Evolutionary conservation across 768 basidiomycete genomes (phyloP), one percentile per base, ranked within the genome.

Genomic region (Tulasnella sp.): DNA sequence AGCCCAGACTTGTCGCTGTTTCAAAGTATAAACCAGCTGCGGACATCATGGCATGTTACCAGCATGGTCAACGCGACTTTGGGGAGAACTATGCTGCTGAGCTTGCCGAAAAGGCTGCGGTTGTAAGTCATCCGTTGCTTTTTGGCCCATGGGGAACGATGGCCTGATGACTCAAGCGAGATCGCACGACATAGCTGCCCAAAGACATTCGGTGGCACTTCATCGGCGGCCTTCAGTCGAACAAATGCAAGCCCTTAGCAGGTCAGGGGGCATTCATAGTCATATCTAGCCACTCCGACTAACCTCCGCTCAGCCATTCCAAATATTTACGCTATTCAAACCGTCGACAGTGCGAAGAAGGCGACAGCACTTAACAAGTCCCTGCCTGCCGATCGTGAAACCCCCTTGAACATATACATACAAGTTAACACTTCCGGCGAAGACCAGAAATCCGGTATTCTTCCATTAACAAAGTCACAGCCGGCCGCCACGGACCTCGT

Each of bases 51-150:
- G 92, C 92, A 13, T 93, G 95, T 80, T 94, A 93, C 82, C 88
- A 92, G 73, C 86, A 87, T 18, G 94, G 93, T 0, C 93, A 98
- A 80, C 86, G 91, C 2, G 94, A 97, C 83, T 99, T 99, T 82
- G 98, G 98, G 9, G 98, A 99, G 86, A 99, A 99, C 83, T 99
- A 98, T 82, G 95, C 95, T 15, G 92, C 96, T 81, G 96, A 99
- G 82, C 84, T 99, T 79, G 91, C 90, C 51, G 95, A 94, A 42
- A 98, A 98, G 83, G 94, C 95, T 0, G 86, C 85, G 78, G 86
- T 88, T 82, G 93, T 93, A 83, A 80, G 88, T 84, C 70, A 42
- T 55, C 78, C 79, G 18, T 40, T 35, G 71, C 26, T 57, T 73
- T 48, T 29, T 2, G 35, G 51, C 57, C 20, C 57, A 76, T 32